Evolutionary conservation across 2,329 filamentous ascomycete species (phyloP).

Genomic region (Phialophora expanda): DNA sequence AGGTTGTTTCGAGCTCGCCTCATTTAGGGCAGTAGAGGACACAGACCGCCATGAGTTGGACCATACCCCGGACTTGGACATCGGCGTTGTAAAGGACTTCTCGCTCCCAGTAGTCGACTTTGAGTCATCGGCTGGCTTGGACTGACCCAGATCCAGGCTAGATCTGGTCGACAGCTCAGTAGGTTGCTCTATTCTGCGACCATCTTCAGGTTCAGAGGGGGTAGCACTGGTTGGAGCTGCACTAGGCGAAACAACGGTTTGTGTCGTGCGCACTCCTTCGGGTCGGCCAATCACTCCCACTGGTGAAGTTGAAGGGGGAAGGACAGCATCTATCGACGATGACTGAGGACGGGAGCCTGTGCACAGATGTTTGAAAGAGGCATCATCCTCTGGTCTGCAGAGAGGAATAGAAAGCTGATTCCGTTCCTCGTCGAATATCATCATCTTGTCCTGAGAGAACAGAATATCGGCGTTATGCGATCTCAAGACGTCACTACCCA

Average conservation of each 20-base stretch:
- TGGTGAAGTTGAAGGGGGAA: conserved; percentile 32
- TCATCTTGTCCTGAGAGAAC: conserved; percentile 89
- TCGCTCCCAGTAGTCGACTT: conserved; percentile 43
- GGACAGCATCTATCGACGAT: conserved; percentile 30
- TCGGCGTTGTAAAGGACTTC: conserved; percentile 40
- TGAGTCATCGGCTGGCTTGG: conserved; percentile 34
- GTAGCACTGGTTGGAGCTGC: conserved; percentile 25
- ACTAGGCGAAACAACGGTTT: conserved; percentile 39
- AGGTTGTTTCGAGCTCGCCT: conserved; percentile 28
- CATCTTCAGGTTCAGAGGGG: conserved; percentile 24
- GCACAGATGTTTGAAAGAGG: conserved; percentile 75
- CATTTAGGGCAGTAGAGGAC: conserved; percentile 24
- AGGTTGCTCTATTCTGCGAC: conserved; percentile 23
- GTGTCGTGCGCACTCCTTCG: conserved; percentile 35
- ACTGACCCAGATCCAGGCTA: conserved; percentile 29
- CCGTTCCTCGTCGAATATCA: conserved; percentile 82
- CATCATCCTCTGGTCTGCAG: conserved; percentile 87
- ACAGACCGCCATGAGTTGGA: conserved; percentile 38
- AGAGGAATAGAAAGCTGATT: conserved; percentile 90
- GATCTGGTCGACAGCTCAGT: conserved; percentile 28
- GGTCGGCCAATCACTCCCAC: conserved; percentile 46
- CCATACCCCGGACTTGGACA: conserved; percentile 39
- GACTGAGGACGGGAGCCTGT: conserved; percentile 54
- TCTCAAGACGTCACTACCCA: conserved; percentile 86
- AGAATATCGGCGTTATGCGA: conserved; percentile 87